phyloP scores from a whole-genome alignment of 768 basidiomycete genomes.

The Suillus americanus region DNA sequence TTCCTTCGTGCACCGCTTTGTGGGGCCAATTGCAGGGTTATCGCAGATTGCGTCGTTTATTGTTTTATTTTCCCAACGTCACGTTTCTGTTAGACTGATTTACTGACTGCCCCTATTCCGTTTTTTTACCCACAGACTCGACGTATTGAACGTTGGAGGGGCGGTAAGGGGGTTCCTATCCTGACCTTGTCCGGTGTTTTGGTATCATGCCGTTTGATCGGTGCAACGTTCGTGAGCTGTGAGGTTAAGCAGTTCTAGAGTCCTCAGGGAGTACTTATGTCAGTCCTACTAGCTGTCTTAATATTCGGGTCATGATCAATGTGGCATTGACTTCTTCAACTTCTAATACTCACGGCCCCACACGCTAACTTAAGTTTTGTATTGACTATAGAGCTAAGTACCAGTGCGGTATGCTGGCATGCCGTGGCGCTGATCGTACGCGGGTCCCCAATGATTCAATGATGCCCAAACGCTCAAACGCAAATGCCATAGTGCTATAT shows the following conservation, averaged over 20 bases:
- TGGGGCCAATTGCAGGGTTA: background rate
- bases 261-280: background rate
- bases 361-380: background rate
- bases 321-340: background rate
- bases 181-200: constrained; percentile 23
- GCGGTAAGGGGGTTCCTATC: constrained; percentile 89
- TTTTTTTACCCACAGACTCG: constrained; percentile 49
- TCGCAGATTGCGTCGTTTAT: background rate
- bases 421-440: background rate
- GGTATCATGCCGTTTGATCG: background rate
- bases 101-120: background rate
- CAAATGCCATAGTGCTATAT: background rate
- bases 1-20: background rate
- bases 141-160: constrained; percentile 86
- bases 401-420: background rate
- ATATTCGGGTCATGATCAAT: background rate
- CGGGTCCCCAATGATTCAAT: background rate
- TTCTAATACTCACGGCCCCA: constrained; percentile 2
- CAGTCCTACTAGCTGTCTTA: background rate
- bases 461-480: background rate
- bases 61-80: constrained; percentile 1
- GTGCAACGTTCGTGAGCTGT: background rate
- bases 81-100: background rate
- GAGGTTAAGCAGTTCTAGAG: background rate
- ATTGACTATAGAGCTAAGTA: background rate